Evolutionary conservation across 2,329 filamentous ascomycete genomes (phyloP), one percentile per base, ranked within the genome.

Genomic region (Colletotrichum spinosum): DNA sequence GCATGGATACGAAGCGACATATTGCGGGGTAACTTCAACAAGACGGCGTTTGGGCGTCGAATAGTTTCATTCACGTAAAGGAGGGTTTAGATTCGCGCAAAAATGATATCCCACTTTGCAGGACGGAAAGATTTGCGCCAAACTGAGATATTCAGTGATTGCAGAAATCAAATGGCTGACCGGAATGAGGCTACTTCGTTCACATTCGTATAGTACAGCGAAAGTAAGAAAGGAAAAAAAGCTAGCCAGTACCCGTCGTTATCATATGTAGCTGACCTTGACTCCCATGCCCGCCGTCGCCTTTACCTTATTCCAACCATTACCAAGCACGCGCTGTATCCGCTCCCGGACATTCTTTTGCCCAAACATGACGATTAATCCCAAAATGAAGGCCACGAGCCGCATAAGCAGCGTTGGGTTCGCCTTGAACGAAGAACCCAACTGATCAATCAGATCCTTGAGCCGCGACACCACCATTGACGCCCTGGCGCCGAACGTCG

Each of bases 201-300:
- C 60, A 57, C 15, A 39, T 67, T 54, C 60, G 52, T 70, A 70
- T 71, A 57, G 42, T 72, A 70, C 64, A 70, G 60, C 52, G 52
- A 67, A 48, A 60, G 45, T 25, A 25, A 25, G 25, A 25, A 25
- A 5, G 25, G 4, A 25, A 25, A 25, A 59, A 69, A 69, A 66
- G 63, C 63, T 57, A 62, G 48, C 58, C 56, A 34, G 55, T 54
- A 60, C 49, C 46, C 49, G 52, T 54, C 44, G 46, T 42, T 42
- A 68, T 83, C 79, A 98, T 66, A 99, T 97, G 80, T 98, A 98
- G 76, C 92, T 97, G 73, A 98, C 94, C 81, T 97, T 98, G 69
- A 97, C 92, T 2, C 95, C 96, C 95, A 98, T 98, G 2, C 94
- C 94, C 5, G 95, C 90, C 0, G 96, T 98, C 50, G 89, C 86